phyloP scores from a whole-genome alignment of 2,329 filamentous ascomycete genomes.

The Gliomastix tumulicola region DNA sequence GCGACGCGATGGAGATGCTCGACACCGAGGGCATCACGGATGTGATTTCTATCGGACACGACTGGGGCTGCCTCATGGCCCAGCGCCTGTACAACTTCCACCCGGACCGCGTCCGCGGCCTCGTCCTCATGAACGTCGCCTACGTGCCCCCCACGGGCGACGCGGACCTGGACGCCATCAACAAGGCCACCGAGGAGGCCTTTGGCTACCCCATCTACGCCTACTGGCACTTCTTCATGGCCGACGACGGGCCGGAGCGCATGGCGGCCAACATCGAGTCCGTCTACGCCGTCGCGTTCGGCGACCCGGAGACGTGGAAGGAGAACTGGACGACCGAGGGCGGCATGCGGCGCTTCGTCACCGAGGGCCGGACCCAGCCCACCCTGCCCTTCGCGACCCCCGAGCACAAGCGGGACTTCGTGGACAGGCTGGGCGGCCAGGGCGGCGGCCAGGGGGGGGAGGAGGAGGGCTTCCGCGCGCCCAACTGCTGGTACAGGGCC shows the following conservation, averaged over 20 bases:
- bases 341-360: conserved; percentile 19
- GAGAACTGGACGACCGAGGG: conserved; percentile 25
- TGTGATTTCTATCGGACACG: conserved; percentile 37
- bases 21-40: conserved; percentile 23
- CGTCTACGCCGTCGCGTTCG: conserved; percentile 23
- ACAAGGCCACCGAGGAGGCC: conserved; percentile 17
- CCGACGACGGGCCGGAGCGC: conserved; percentile 26
- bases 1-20: conserved; percentile 31
- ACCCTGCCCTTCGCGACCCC: conserved; percentile 16
- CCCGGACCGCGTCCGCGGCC: conserved; percentile 28
- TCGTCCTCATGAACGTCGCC: conserved; percentile 31
- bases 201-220: conserved; percentile 27
- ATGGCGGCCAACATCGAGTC: conserved; percentile 28
- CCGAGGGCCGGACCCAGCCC: conserved; percentile 11
- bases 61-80: conserved; percentile 36
- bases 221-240: conserved; percentile 39
- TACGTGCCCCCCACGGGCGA: conserved; percentile 25
- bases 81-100: conserved; percentile 32
- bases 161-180: conserved; percentile 27
- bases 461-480: conserved; percentile 16
- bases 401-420: conserved; percentile 14
- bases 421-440: conserved; percentile 11
- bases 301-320: conserved; percentile 18
- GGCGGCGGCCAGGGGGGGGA: too few species aligned
- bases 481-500: conserved; percentile 18